Percentiles rank a stretch among this genome's conserved stretches.
phyloP scores from a whole-genome alignment of 2,329 filamentous ascomycete species.

The Cytospora piceae region DNA sequence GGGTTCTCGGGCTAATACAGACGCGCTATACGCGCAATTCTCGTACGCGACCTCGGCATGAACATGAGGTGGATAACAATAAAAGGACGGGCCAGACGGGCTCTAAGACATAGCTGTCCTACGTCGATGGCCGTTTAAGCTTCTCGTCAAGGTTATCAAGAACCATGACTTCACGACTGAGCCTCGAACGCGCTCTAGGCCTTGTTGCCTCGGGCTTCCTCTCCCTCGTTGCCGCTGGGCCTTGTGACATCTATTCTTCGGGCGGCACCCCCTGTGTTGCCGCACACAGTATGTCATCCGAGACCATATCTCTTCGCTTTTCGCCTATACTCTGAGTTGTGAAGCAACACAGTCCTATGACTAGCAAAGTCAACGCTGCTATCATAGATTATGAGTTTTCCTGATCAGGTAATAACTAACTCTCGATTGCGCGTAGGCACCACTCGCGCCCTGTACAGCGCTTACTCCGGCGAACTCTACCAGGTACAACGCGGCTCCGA shows the following conservation, averaged over 20 bases:
- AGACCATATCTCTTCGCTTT: neutral
- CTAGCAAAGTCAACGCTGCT: neutral
- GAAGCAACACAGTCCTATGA: neutral
- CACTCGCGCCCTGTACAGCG: slow-evolving; percentile 63
- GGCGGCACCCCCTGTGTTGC: slow-evolving; percentile 66
- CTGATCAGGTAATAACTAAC: neutral
- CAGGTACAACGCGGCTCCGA: slow-evolving; percentile 62
- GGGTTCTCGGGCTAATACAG: slow-evolving; percentile 11
- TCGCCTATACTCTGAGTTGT: neutral
- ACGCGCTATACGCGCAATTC: neutral
- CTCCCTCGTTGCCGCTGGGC: slow-evolving; percentile 53
- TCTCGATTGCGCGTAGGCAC: slow-evolving; percentile 41
- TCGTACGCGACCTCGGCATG: neutral
- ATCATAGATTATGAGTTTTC: neutral
- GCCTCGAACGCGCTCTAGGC: slow-evolving; percentile 36
- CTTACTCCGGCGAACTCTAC: slow-evolving; percentile 59
- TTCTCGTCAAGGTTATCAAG: neutral
- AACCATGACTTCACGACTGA: slow-evolving; percentile 27
- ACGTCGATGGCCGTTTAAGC: neutral
- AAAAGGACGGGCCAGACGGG: neutral
- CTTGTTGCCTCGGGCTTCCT: slow-evolving; percentile 39
- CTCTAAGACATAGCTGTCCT: neutral
- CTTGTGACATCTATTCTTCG: slow-evolving; percentile 64
- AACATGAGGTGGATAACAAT: neutral
- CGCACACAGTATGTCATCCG: slow-evolving; percentile 51